Evolutionary conservation across 2,329 filamentous ascomycete genomes (phyloP).

Genomic region (Pseudopyrenochaeta lycopersici): DNA sequence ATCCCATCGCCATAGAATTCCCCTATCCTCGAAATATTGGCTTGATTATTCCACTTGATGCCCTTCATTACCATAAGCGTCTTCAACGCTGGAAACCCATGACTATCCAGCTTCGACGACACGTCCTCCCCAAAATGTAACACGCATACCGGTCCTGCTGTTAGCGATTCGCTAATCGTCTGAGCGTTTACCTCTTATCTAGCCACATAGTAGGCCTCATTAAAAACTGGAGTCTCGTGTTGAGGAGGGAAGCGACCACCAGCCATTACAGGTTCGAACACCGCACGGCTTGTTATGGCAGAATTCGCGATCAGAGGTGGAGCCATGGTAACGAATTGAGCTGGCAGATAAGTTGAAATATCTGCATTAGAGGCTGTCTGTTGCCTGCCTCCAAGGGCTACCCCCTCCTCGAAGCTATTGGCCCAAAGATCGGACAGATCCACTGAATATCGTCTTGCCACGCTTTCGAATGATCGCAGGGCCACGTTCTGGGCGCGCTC

Average conservation of each 20-base stretch:
- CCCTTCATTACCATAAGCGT: too few species aligned
- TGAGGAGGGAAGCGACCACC: slow-evolving; percentile 1
- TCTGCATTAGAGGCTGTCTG: neutral
- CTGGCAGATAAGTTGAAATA: slow-evolving; percentile 1
- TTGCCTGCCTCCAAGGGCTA: slow-evolving; percentile 2
- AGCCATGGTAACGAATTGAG: slow-evolving; percentile 3
- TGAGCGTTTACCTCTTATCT: neutral
- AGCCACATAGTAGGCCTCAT: slow-evolving; percentile 7
- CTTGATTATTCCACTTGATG: too few species aligned
- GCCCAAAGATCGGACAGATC: slow-evolving; percentile 9
- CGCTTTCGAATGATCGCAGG: slow-evolving; percentile 23
- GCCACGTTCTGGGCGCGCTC: slow-evolving; percentile 32
- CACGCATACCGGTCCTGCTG: too few species aligned
- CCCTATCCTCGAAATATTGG: too few species aligned
- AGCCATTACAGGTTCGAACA: slow-evolving; percentile 5
- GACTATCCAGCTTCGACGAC: too few species aligned
- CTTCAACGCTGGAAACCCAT: too few species aligned
- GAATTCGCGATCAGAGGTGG: neutral
- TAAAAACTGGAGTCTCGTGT: slow-evolving; percentile 1
- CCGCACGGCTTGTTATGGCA: neutral
- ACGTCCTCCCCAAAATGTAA: too few species aligned
- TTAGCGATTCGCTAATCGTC: too few species aligned
- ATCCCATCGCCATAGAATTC: too few species aligned
- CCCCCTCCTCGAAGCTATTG: neutral
- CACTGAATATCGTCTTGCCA: slow-evolving; percentile 27